These are phyloP conservation scores for Wickerhamiella alocasiicola DNA, from an alignment of 805 yeast species.

Conservation along the genomic window DNA sequence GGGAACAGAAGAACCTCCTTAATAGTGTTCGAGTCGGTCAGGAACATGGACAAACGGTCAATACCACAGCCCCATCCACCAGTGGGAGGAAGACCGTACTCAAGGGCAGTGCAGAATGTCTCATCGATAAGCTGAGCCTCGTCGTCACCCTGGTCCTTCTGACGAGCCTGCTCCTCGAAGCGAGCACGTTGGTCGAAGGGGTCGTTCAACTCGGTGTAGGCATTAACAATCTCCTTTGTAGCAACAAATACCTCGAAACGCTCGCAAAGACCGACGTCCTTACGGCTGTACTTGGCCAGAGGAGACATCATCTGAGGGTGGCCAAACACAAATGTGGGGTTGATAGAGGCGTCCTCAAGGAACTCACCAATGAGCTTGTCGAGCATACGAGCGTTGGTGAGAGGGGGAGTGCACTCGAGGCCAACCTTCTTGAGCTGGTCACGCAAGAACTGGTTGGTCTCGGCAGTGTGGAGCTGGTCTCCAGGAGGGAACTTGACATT, in stretches of 20 bases:
- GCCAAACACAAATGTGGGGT: slow-evolving; percentile 96
- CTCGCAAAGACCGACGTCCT: slow-evolving; percentile 89
- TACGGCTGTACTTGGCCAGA: slow-evolving; percentile 89
- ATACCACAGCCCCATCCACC: slow-evolving; percentile 99
- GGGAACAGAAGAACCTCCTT: slow-evolving; percentile 98
- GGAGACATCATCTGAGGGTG: slow-evolving; percentile 99
- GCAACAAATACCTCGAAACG: slow-evolving; percentile 98
- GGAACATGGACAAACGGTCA: slow-evolving; percentile 95
- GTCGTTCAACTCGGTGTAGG: slow-evolving; percentile 97
- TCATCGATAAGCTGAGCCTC: slow-evolving; percentile 97
- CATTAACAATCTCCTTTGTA: slow-evolving; percentile 95
- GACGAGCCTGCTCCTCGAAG: slow-evolving; percentile 98
- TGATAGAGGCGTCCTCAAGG: slow-evolving; percentile 78
- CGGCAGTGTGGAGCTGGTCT: slow-evolving; percentile 84
- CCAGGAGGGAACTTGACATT: slow-evolving; percentile 91
- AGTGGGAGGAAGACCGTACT: slow-evolving; percentile 97
- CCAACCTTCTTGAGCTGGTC: slow-evolving; percentile 63
- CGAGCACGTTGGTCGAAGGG: slow-evolving; percentile 96
- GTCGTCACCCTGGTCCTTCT: slow-evolving; percentile 97
- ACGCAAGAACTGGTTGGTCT: slow-evolving; percentile 83
- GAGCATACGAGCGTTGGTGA: slow-evolving; percentile 97
- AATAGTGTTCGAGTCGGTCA: slow-evolving; percentile 90
- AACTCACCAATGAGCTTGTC: slow-evolving; percentile 95
- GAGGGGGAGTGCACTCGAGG: slow-evolving; percentile 79
- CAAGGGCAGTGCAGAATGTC: slow-evolving; percentile 93